These are phyloP conservation scores for Yamadazyma dushanensis DNA, from an alignment of 1,139 yeast genomes.

Conservation along the genomic window DNA sequence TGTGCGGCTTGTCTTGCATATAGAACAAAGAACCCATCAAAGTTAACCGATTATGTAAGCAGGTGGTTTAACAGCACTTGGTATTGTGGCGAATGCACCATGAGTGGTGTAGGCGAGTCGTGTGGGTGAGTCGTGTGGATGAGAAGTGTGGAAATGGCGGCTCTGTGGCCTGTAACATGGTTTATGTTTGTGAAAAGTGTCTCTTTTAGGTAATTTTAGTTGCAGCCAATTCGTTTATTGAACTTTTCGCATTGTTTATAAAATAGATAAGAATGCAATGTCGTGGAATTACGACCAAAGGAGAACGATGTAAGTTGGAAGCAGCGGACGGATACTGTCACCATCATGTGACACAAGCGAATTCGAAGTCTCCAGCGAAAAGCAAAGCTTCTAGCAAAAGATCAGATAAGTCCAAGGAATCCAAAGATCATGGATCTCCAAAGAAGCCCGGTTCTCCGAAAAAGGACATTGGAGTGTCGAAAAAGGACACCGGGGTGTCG, in stretches of 20 bases:
- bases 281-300: constrained; percentile 31
- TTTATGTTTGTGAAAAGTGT: too few species aligned
- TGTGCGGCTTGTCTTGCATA: too few species aligned
- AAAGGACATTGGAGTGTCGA: neutral
- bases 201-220: too few species aligned
- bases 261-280: constrained; percentile 22
- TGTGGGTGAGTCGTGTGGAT: too few species aligned
- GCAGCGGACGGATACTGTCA: constrained; percentile 26
- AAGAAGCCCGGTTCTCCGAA: neutral
- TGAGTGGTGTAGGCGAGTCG: too few species aligned
- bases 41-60: too few species aligned
- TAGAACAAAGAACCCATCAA: too few species aligned
- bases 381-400: neutral
- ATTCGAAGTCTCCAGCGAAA: neutral
- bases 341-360: constrained; percentile 20
- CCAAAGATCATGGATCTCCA: constrained; percentile 45
- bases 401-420: neutral
- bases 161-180: too few species aligned
- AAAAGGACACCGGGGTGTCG: neutral
- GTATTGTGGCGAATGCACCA: too few species aligned
- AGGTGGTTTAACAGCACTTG: too few species aligned
- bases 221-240: neutral
- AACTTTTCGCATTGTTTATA: constrained; percentile 2
- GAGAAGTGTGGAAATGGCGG: too few species aligned
- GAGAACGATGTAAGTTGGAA: constrained; percentile 28